Conservation (phyloP, 2,329 filamentous ascomycete genomes). For the Colletotrichum horii region DNA sequence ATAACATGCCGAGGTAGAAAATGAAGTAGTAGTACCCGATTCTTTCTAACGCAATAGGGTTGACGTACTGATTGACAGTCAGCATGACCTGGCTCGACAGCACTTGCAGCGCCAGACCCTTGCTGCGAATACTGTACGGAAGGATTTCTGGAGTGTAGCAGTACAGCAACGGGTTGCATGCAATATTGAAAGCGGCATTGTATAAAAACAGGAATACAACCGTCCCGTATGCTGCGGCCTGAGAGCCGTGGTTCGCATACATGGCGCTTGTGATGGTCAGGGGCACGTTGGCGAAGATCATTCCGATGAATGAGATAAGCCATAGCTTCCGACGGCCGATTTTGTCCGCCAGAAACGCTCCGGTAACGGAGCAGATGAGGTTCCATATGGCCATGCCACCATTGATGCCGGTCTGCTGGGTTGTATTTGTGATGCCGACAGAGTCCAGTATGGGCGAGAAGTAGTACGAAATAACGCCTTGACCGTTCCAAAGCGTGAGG, state of each 20-base stretch:
- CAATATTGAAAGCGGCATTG: slow-evolving; percentile 40
- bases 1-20: slow-evolving; percentile 41
- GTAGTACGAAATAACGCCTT: slow-evolving; percentile 41
- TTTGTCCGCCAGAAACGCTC: neutral
- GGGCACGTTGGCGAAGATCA: slow-evolving; percentile 20
- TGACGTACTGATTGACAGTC: slow-evolving; percentile 37
- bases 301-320: slow-evolving; percentile 20
- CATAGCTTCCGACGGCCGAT: slow-evolving; percentile 26
- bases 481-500: slow-evolving; percentile 23
- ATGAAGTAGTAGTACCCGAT: slow-evolving; percentile 50
- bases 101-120: neutral
- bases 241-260: slow-evolving; percentile 16
- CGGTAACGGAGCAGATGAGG: slow-evolving; percentile 24
- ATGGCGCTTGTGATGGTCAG: slow-evolving; percentile 21
- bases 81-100: neutral
- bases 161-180: slow-evolving; percentile 37
- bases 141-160: slow-evolving; percentile 32
- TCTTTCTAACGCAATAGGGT: slow-evolving; percentile 44
- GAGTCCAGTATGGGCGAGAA: slow-evolving; percentile 33
- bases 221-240: slow-evolving; percentile 17
- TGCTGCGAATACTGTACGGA: slow-evolving; percentile 24
- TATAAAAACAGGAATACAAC: slow-evolving; percentile 41
- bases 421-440: slow-evolving; percentile 34
- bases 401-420: slow-evolving; percentile 39
- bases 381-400: slow-evolving; percentile 26